Evolutionary conservation across 176 grass and related monocot species (phyloP).

Genomic region (Chloris gayana): DNA sequence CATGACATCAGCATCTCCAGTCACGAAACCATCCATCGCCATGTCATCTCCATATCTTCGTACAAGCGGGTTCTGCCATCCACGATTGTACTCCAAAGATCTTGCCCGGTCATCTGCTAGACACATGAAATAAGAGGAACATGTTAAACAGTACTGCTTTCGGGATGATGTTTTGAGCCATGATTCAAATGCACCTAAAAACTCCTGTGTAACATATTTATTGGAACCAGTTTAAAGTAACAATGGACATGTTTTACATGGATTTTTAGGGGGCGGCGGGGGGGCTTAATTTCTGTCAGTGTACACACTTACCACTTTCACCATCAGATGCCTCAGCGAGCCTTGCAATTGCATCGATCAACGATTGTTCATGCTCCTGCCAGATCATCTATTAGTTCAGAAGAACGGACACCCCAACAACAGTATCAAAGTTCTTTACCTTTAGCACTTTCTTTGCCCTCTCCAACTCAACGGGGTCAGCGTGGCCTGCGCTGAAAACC

Average conservation of each 20-base stretch:
- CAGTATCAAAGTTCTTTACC: slow-evolving; percentile 45
- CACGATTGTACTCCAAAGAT: slow-evolving; percentile 46
- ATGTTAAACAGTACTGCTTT: slow-evolving; percentile 11
- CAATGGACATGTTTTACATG: not conserved
- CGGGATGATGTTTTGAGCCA: not conserved
- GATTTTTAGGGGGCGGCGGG: too few species aligned
- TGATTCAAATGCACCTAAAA: not conserved
- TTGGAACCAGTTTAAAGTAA: not conserved
- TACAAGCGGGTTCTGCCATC: slow-evolving; percentile 42
- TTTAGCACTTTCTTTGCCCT: slow-evolving; percentile 80
- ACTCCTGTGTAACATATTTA: not conserved
- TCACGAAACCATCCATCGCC: slow-evolving; percentile 17
- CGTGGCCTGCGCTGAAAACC: slow-evolving; percentile 52
- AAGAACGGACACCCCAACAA: slow-evolving; percentile 21
- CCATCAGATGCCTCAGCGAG: slow-evolving; percentile 72
- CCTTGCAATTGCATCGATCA: slow-evolving; percentile 70
- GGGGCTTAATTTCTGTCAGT: not conserved
- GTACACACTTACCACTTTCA: slow-evolving; percentile 59
- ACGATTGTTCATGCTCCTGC: slow-evolving; percentile 76
- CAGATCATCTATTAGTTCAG: slow-evolving; percentile 16
- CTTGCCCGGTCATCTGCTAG: slow-evolving; percentile 40
- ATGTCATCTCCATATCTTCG: slow-evolving; percentile 39
- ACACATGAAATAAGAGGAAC: not conserved
- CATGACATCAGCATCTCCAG: slow-evolving; percentile 30
- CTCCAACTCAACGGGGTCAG: slow-evolving; percentile 66